These are phyloP conservation scores for Daldinia bambusicola DNA, from an alignment of 495 filamentous ascomycete genomes.

Conservation along the genomic window DNA sequence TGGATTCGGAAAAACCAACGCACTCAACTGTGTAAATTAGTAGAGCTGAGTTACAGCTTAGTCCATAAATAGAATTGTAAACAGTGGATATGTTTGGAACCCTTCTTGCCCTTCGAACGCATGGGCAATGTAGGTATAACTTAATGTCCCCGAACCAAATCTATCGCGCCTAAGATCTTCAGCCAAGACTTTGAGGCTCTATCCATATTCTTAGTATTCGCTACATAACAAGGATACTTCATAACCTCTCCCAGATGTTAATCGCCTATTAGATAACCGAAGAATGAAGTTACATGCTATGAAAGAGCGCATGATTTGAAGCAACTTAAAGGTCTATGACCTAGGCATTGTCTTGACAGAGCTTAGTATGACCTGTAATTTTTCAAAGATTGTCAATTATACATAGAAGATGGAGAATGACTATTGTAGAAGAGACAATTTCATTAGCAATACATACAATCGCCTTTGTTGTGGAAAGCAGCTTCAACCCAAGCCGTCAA, in stretches of 20 bases:
- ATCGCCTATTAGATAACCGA: not conserved
- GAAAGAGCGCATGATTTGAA: not conserved
- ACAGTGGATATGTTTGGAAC: not conserved
- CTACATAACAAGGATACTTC: not conserved
- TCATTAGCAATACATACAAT: not conserved
- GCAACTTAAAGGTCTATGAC: not conserved
- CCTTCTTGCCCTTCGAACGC: not conserved
- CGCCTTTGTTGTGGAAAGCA: not conserved
- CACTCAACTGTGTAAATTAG: not conserved
- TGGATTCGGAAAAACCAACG: not conserved
- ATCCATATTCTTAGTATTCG: not conserved
- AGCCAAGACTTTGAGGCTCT: not conserved
- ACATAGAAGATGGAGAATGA: not conserved
- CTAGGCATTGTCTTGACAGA: not conserved
- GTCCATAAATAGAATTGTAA: not conserved
- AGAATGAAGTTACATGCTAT: not conserved
- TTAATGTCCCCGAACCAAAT: not conserved
- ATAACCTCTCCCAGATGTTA: not conserved
- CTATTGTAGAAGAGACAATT: not conserved
- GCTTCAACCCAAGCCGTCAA: not conserved
- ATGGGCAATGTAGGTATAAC: not conserved
- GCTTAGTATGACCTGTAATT: not conserved
- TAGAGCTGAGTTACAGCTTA: not conserved
- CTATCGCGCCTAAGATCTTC: not conserved
- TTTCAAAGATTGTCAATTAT: not conserved